Conservation (phyloP, 2,329 filamentous ascomycete species). For the Bisporella sp. region DNA sequence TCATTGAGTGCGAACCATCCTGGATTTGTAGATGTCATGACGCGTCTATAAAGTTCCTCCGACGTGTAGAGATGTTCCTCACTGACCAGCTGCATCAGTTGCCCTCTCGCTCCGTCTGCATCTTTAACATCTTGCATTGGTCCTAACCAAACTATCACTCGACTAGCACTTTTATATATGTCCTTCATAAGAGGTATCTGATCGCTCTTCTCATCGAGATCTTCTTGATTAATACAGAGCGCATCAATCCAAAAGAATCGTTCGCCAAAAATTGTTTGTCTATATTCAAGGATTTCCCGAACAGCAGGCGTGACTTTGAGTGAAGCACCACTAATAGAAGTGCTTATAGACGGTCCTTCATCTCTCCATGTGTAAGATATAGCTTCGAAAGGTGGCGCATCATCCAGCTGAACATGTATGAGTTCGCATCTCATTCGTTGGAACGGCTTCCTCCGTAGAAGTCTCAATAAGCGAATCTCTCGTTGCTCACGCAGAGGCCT, state of each 20-base stretch:
- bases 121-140: no score
- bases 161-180: constrained; percentile 13
- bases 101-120: no score
- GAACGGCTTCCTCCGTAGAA: no score
- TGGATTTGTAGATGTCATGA: no score
- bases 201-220: constrained; percentile 9
- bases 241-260: constrained; percentile 12
- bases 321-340: neutral
- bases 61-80: no score
- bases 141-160: constrained; percentile 10
- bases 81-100: no score
- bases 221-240: constrained; percentile 17
- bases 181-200: constrained; percentile 18
- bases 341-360: neutral
- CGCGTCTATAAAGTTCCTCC: no score
- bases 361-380: neutral
- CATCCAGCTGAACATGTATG: constrained; percentile 4
- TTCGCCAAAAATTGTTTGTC: neutral
- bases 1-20: no score
- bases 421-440: no score
- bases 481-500: no score
- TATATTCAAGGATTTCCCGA: neutral
- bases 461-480: no score
- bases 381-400: neutral
- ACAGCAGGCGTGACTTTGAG: neutral